These are phyloP conservation scores for Zygosaccharomyces kombuchaensis DNA, from an alignment of 805 yeast species.

Conservation along the genomic window DNA sequence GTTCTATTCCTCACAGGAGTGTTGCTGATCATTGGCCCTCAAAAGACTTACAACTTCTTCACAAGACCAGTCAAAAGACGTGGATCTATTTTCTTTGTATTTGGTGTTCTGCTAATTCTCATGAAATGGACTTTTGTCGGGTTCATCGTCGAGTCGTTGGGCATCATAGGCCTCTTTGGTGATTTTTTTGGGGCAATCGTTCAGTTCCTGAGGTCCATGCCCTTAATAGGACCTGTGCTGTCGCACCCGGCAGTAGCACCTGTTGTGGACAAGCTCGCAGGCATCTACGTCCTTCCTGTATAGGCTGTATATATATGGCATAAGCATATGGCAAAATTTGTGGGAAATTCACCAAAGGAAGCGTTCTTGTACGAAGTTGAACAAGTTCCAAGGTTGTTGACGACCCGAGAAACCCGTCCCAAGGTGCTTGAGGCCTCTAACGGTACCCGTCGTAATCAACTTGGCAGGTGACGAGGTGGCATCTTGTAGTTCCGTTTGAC, in stretches of 20 bases:
- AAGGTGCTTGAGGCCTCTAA: neutral
- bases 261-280: conserved; percentile 56
- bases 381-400: neutral
- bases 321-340: neutral
- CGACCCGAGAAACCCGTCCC: neutral
- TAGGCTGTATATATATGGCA: conserved; percentile 25
- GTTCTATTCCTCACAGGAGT: conserved; percentile 75
- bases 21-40: conserved; percentile 79
- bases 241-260: conserved; percentile 84
- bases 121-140: conserved; percentile 78
- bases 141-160: conserved; percentile 76
- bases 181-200: conserved; percentile 90
- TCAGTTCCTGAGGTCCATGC: conserved; percentile 81
- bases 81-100: conserved; percentile 73
- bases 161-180: conserved; percentile 87
- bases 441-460: neutral
- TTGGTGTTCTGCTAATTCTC: conserved; percentile 74
- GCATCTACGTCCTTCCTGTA: conserved; percentile 63
- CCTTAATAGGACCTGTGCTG: conserved; percentile 79
- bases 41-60: conserved; percentile 76
- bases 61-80: conserved; percentile 81
- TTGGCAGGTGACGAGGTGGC: neutral
- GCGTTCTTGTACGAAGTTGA: neutral
- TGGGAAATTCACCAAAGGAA: neutral
- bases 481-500: neutral